Evolutionary conservation across 371 early-diverging fungal genomes (phyloP).

Genomic region (Mortierella sp.): DNA sequence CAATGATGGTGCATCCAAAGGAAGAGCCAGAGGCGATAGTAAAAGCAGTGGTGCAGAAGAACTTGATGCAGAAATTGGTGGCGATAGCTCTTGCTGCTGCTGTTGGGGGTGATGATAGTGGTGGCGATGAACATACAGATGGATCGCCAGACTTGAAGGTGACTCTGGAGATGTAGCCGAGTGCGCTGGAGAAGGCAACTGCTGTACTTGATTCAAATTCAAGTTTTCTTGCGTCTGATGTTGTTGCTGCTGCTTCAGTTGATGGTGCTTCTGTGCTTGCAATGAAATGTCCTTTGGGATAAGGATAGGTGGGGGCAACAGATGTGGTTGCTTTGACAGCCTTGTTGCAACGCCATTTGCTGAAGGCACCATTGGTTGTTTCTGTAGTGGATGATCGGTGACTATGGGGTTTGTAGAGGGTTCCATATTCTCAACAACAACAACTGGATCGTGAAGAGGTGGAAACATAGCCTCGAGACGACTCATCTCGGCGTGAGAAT

Average conservation of each 20-base stretch:
- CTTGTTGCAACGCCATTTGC: constrained; percentile 1
- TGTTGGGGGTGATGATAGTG: constrained; percentile 34
- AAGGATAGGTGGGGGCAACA: constrained; percentile 26
- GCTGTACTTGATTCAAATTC: constrained; percentile 2
- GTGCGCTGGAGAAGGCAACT: constrained; percentile 24
- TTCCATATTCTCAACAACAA: not conserved
- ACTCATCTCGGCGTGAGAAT: constrained; percentile 17
- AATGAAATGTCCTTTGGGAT: constrained; percentile 19
- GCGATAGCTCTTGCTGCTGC: constrained; percentile 3
- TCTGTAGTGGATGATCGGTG: constrained; percentile 7
- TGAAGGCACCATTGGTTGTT: constrained; percentile 2
- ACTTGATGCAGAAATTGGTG: constrained; percentile 1
- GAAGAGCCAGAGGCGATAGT: constrained; percentile 25
- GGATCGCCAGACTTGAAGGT: constrained; percentile 43
- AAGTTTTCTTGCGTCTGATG: not conserved
- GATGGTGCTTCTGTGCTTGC: constrained; percentile 1
- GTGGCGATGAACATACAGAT: constrained; percentile 47
- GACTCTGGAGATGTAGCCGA: constrained; percentile 37
- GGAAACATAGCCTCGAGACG: constrained; percentile 29
- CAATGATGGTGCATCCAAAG: not conserved
- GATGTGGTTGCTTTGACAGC: constrained; percentile 7
- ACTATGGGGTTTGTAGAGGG: not conserved
- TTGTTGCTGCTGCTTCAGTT: constrained; percentile 11
- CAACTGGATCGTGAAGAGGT: constrained; percentile 22
- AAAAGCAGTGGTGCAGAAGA: constrained; percentile 13